A percentile compares a stretch with the other conserved stretches of the same genome.
Conservation (phyloP, 495 filamentous ascomycete genomes). For the Tetracladium marchalianum region DNA sequence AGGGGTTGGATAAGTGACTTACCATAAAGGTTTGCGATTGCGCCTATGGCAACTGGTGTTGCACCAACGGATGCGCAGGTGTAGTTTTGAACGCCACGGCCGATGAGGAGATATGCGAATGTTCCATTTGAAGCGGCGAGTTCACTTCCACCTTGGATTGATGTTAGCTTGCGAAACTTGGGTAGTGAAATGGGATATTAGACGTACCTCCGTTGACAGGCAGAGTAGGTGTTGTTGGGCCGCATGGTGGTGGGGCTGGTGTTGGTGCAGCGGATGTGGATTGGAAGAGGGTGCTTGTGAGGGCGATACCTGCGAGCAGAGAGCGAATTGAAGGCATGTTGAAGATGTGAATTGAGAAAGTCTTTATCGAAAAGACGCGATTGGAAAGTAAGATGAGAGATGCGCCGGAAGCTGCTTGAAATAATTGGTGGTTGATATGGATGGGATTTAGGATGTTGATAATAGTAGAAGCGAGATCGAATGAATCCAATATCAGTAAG, state of each 20-base stretch:
- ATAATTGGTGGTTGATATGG: no score
- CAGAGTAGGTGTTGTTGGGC: slow-evolving; percentile 1
- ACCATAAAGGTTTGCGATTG: slow-evolving; percentile 50
- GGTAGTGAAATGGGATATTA: background rate
- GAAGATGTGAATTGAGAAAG: background rate
- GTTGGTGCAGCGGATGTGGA: background rate
- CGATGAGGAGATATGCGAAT: slow-evolving; percentile 55
- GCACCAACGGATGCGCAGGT: slow-evolving; percentile 39
- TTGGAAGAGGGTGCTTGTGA: slow-evolving; percentile 3
- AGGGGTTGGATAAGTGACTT: no score
- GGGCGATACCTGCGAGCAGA: slow-evolving; percentile 7
- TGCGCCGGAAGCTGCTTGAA: no score
- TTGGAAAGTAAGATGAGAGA: no score
- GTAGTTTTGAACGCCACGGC: slow-evolving; percentile 73
- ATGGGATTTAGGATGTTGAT: no score
- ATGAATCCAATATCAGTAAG: no score
- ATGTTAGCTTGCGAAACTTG: background rate
- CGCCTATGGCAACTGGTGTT: slow-evolving; percentile 39
- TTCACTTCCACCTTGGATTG: slow-evolving; percentile 8
- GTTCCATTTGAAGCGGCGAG: slow-evolving; percentile 23
- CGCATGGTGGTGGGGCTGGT: background rate
- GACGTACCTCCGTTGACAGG: slow-evolving; percentile 11
- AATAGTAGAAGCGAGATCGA: no score
- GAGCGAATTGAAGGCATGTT: slow-evolving; percentile 11
- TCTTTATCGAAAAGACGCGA: no score